Evolutionary conservation across 768 basidiomycete genomes (phyloP).

Genomic region (Lentinula sp.): DNA sequence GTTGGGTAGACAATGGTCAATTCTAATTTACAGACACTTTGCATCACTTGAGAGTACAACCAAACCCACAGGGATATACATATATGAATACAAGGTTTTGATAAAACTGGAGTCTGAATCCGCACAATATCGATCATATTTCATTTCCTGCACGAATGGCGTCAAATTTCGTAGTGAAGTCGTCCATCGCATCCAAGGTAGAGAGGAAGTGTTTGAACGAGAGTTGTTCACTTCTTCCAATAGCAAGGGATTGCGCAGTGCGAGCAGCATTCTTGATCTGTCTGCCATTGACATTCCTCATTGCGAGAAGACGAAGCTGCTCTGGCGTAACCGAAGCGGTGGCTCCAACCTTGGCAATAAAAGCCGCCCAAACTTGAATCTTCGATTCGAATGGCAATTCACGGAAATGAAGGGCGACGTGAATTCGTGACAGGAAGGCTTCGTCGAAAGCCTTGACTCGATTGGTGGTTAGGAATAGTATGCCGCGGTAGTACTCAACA

Average conservation of each 20-base stretch:
- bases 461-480: constrained; percentile 53
- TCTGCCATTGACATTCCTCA: constrained; percentile 51
- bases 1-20: no score
- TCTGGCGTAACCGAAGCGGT: constrained; percentile 28
- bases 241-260: constrained; percentile 57
- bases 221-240: constrained; percentile 39
- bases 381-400: constrained; percentile 48
- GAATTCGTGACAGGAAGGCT: constrained; percentile 63
- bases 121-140: neutral
- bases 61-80: no score
- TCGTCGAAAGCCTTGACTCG: constrained; percentile 57
- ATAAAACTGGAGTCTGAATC: no score
- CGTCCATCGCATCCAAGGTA: constrained; percentile 57
- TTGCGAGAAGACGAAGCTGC: constrained; percentile 40
- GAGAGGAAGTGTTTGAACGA: constrained; percentile 46
- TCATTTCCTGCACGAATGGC: constrained; percentile 4
- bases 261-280: constrained; percentile 68
- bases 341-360: constrained; percentile 42
- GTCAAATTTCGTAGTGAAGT: constrained; percentile 46
- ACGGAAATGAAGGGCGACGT: constrained; percentile 60
- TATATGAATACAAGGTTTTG: no score
- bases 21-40: no score
- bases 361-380: constrained; percentile 58
- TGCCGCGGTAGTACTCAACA: constrained; percentile 52
- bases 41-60: no score